phyloP scores from a whole-genome alignment of 2,329 filamentous ascomycete genomes.

The Colletotrichum shisoi region DNA sequence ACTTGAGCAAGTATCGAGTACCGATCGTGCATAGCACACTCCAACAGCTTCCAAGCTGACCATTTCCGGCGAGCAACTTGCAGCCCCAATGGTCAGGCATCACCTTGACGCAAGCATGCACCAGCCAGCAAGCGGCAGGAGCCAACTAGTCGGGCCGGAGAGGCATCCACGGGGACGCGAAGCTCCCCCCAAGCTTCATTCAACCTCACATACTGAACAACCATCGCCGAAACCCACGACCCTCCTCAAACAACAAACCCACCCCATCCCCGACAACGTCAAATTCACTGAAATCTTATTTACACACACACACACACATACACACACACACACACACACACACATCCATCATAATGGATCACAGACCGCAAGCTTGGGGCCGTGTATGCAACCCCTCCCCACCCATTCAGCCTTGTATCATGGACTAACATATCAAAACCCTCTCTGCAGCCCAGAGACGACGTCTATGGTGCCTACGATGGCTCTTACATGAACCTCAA shows the following conservation, averaged over 20 bases:
- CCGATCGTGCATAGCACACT: background rate
- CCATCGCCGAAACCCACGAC: constrained; percentile 17
- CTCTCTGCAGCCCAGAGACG: constrained; percentile 81
- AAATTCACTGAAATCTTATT: constrained; percentile 1
- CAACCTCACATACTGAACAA: constrained; percentile 21
- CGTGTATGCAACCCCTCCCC: constrained; percentile 62
- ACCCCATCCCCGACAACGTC: constrained; percentile 14
- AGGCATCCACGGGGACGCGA: constrained; percentile 45
- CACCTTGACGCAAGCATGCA: constrained; percentile 27
- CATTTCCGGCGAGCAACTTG: constrained; percentile 27
- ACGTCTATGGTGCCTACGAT: constrained; percentile 95
- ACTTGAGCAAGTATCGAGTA: background rate
- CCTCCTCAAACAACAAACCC: constrained; percentile 29
- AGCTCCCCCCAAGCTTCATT: constrained; percentile 39
- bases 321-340: background rate
- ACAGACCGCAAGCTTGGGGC: constrained; percentile 76
- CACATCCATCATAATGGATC: constrained; percentile 65
- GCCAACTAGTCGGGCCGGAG: constrained; percentile 23
- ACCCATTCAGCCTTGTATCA: constrained; percentile 28
- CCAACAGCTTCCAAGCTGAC: constrained; percentile 31
- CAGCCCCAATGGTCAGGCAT: constrained; percentile 37
- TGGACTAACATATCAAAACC: constrained; percentile 39
- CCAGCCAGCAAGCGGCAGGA: constrained; percentile 1
- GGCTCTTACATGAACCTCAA: constrained; percentile 77
- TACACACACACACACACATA: constrained; percentile 1